Conservation (phyloP, 805 yeast species). For the Nakazawaea wickerhamii region DNA sequence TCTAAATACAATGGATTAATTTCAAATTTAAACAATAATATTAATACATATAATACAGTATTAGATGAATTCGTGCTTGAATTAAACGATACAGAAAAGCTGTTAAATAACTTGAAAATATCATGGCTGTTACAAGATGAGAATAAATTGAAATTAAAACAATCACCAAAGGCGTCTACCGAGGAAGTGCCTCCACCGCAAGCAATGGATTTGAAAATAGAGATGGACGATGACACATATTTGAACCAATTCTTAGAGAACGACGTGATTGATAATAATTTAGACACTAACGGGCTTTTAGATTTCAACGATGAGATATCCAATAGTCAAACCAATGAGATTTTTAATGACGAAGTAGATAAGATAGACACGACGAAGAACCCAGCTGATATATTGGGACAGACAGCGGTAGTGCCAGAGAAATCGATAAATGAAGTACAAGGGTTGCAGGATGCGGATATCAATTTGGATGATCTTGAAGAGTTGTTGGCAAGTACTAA, state of each 20-base stretch:
- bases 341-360: constrained; percentile 44
- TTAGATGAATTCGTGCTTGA: constrained; percentile 12
- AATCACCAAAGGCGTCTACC: neutral
- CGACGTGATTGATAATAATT: constrained; percentile 1
- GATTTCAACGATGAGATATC: constrained; percentile 10
- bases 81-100: constrained; percentile 8
- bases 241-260: constrained; percentile 13
- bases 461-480: constrained; percentile 12
- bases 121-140: constrained; percentile 5
- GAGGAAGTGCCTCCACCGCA: neutral
- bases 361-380: constrained; percentile 91
- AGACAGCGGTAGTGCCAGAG: constrained; percentile 38
- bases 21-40: constrained; percentile 3
- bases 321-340: neutral
- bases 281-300: constrained; percentile 2
- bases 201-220: constrained; percentile 5
- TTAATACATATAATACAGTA: constrained; percentile 7
- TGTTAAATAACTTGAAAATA: constrained; percentile 1
- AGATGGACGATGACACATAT: constrained; percentile 10
- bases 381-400: constrained; percentile 88
- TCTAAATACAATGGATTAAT: constrained; percentile 8
- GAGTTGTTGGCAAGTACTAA: constrained; percentile 12
- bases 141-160: neutral
- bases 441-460: constrained; percentile 2
- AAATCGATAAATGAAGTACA: too few species aligned